A percentile compares a stretch with the other conserved stretches of the same genome.
Evolutionary conservation across 2,329 filamentous ascomycete species (phyloP).

Genomic region (Clarireedia hainanense): DNA sequence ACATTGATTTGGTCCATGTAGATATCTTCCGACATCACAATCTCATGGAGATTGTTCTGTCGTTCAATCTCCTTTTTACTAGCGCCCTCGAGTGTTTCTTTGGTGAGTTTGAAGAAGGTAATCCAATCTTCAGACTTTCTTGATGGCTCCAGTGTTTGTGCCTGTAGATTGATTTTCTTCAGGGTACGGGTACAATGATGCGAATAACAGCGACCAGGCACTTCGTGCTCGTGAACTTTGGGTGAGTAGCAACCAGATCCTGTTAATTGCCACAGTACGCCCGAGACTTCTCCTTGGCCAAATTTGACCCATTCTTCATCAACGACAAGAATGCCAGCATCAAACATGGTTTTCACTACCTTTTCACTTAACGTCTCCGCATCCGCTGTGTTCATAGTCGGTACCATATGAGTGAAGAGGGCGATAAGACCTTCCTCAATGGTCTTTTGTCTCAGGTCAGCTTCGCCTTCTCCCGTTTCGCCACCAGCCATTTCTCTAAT

Average conservation of each 20-base stretch:
- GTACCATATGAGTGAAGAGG: conserved; percentile 88
- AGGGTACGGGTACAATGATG: conserved; percentile 88
- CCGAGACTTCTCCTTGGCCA: conserved; percentile 69
- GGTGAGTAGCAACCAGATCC: conserved; percentile 86
- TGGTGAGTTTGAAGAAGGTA: conserved; percentile 77
- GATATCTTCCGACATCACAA: conserved; percentile 84
- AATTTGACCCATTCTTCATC: conserved; percentile 99
- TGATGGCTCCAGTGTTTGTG: conserved; percentile 60
- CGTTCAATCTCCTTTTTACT: conserved; percentile 83
- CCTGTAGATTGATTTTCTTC: conserved; percentile 85
- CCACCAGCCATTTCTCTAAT: conserved; percentile 66
- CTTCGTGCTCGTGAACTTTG: conserved; percentile 60
- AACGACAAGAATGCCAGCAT: conserved; percentile 66
- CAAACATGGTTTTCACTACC: conserved; percentile 74
- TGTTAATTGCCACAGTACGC: conserved; percentile 88
- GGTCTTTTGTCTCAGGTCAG: conserved; percentile 75
- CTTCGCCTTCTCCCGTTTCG: conserved; percentile 61
- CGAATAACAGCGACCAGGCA: conserved; percentile 78
- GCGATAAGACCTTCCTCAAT: conserved; percentile 82
- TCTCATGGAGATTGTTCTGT: conserved; percentile 92
- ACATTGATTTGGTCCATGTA: conserved; percentile 89
- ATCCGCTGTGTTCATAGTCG: conserved; percentile 97
- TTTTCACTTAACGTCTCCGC: conserved; percentile 76
- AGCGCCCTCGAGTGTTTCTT: conserved; percentile 63
- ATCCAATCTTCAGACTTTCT: conserved; percentile 74